Evolutionary conservation across 352 stramenopile genomes (phyloP), one percentile per base, ranked within the genome.

Genomic region (Pythium dissimile): DNA sequence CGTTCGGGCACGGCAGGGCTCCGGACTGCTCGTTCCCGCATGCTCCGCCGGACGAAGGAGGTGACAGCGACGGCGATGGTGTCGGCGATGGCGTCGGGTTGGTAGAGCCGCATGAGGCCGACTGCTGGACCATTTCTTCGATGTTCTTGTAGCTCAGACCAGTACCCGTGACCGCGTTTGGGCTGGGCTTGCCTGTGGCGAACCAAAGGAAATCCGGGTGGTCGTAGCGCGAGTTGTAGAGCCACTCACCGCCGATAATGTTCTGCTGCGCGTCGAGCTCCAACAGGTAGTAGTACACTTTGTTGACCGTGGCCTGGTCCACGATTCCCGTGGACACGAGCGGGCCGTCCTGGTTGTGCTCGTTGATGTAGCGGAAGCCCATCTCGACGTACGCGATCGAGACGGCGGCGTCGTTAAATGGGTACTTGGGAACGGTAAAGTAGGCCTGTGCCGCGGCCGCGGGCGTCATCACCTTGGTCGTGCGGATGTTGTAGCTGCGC

Each of bases 181-280:
- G 6, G 3, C 1, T 11, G 3, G 60, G 60, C 49, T 57, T 58
- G 15, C 15, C 3, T 15, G 73, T 70, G 11, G 72, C 66, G 15
- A 91, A 73, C 81, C 81, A 91, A 2, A 89, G 41, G 51, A 91
- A 91, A 41, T 91, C 81, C 0, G 76, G 73, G 56, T 91, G 81
- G 46, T 79, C 73, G 9, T 50, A 56, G 42, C 72, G 80, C 42
- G 77, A 87, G 3, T 56, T 68, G 10, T 57, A 62, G 27, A 91
- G 27, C 81, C 81, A 91, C 58, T 91, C 81, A 3, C 81, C 81
- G 42, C 81, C 81, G 12, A 89, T 67, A 63, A 91, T 84, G 49
- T 84, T 67, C 45, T 79, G 73, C 7, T 61, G 60, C n/a, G 67
- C 68, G 59, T 92, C 72, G 30, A 79, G 77, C 64, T 91, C 81